phyloP scores from a whole-genome alignment of 106 monocot genomes.

The Apostasia shenzhenica region DNA sequence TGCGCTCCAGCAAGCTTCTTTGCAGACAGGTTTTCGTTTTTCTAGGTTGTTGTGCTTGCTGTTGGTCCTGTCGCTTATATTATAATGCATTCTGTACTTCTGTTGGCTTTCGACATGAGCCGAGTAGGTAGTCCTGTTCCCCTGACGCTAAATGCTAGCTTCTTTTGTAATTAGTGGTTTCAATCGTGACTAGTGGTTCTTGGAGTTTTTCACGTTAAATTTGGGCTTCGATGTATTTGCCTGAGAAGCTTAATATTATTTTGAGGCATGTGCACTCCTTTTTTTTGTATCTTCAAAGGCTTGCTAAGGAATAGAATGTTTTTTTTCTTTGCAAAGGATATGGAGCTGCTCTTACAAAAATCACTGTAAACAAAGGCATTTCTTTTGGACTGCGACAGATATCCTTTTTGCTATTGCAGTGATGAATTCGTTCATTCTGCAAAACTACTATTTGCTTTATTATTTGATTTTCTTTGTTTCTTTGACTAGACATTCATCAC shows the following conservation, averaged over 20 bases:
- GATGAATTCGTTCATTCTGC: too few relatives aligned
- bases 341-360: conserved; percentile 69
- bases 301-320: not conserved
- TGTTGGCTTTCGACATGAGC: not conserved
- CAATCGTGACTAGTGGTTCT: not conserved
- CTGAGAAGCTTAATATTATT: not conserved
- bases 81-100: not conserved
- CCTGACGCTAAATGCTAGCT: not conserved
- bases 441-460: not conserved
- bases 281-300: too few relatives aligned
- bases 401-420: conserved; percentile 44
- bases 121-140: not conserved
- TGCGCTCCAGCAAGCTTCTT: conserved; percentile 79
- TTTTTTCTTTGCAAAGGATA: conserved; percentile 42
- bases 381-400: conserved; percentile 91
- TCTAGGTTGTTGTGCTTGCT: not conserved
- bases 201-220: not conserved
- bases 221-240: not conserved
- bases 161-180: not conserved
- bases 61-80: not conserved
- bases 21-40: conserved; percentile 53
- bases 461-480: not conserved
- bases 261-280: too few relatives aligned
- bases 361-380: conserved; percentile 64
- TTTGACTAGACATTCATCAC: conserved; percentile 57